A percentile compares a stretch with the other conserved stretches of the same genome.
Evolutionary conservation across 768 basidiomycete species (phyloP).

Genomic region (Saitozyma podzolica): DNA sequence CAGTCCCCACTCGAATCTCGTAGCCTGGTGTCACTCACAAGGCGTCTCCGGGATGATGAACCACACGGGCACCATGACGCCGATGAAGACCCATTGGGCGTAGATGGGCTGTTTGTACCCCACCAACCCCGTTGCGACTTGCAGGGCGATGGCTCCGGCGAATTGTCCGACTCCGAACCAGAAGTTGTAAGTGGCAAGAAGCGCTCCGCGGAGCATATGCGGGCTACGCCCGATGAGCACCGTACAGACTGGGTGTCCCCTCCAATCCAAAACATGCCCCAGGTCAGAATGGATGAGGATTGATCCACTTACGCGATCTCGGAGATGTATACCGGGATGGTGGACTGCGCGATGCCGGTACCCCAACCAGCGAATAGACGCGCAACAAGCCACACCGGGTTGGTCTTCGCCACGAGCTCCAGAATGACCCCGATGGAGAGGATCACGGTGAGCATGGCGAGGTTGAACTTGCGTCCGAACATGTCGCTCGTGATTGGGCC

Average conservation of each 20-base stretch:
- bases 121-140: neutral
- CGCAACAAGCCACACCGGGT: constrained; percentile 4
- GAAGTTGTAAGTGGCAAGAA: constrained; percentile 13
- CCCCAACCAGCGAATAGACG: constrained; percentile 8
- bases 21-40: constrained; percentile 3
- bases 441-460: constrained; percentile 1
- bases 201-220: constrained; percentile 10
- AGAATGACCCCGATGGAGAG: constrained; percentile 3
- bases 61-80: constrained; percentile 3
- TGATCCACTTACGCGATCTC: constrained; percentile 10
- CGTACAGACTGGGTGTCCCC: neutral
- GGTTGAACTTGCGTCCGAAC: constrained; percentile 6
- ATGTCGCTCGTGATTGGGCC: constrained; percentile 2
- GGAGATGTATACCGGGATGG: constrained; percentile 8
- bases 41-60: constrained; percentile 8
- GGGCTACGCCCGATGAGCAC: neutral
- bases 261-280: neutral
- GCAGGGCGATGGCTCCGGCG: constrained; percentile 6
- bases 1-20: neutral
- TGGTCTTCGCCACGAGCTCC: constrained; percentile 4
- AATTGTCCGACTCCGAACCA: constrained; percentile 9
- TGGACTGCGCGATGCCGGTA: constrained; percentile 5
- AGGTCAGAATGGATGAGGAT: too few species aligned
- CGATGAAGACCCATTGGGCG: constrained; percentile 10
- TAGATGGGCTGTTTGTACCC: constrained; percentile 4